Evolutionary conservation across 805 yeast genomes (phyloP).

Genomic region (Metschnikowia koreensis): DNA sequence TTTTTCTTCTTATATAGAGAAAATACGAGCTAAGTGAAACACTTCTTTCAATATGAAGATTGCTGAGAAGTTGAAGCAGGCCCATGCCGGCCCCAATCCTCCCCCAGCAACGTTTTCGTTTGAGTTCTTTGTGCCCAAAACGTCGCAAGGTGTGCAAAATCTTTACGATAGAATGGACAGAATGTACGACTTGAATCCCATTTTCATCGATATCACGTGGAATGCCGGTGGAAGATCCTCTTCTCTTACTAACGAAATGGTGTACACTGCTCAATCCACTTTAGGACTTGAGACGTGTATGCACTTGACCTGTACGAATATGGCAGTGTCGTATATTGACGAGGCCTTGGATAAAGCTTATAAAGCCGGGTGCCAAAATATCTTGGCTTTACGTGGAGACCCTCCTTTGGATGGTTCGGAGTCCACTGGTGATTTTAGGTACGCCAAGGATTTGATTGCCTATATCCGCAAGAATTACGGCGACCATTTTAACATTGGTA

Average conservation of each 20-base stretch:
- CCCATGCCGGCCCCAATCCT: conserved; percentile 37
- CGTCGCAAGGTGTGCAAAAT: conserved; percentile 94
- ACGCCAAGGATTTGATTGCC: conserved; percentile 81
- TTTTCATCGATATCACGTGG: conserved; percentile 96
- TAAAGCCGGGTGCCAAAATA: conserved; percentile 91
- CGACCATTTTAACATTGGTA: conserved; percentile 88
- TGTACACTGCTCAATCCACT: conserved; percentile 84
- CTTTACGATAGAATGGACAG: conserved; percentile 96
- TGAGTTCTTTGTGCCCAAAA: conserved; percentile 96
- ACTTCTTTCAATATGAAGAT: conserved; percentile 31
- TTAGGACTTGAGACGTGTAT: conserved; percentile 94
- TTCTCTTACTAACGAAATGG: conserved; percentile 84
- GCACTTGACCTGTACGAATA: conserved; percentile 97
- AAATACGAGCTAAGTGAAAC: neutral
- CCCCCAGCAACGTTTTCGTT: conserved; percentile 80
- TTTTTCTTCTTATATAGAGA: neutral
- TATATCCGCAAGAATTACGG: conserved; percentile 80
- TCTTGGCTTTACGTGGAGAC: conserved; percentile 92
- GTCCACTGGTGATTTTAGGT: conserved; percentile 78
- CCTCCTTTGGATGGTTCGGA: conserved; percentile 79
- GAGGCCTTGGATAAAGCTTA: conserved; percentile 82
- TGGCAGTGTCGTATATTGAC: conserved; percentile 79
- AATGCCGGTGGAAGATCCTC: conserved; percentile 94
- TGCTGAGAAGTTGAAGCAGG: conserved; percentile 41
- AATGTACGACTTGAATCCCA: conserved; percentile 89